phyloP scores from a whole-genome alignment of 345 rosid species.

The Eucalyptus caleyi region DNA sequence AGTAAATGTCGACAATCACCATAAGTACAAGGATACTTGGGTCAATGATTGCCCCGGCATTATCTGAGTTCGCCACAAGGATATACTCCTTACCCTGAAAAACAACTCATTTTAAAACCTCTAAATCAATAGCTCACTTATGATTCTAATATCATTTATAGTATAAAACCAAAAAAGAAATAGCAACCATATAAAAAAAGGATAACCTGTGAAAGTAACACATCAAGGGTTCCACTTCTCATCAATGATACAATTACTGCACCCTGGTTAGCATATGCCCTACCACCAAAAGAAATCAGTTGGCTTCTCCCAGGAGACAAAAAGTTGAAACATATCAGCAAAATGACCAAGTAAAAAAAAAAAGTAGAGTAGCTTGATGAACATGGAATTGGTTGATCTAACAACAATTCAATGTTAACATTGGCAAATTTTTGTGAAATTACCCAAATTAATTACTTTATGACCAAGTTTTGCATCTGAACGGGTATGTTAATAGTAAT shows the following conservation, averaged over 20 bases:
- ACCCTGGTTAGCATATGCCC: conserved; percentile 23
- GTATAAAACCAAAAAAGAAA: background rate
- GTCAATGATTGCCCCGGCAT: conserved; percentile 21
- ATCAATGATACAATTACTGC: conserved; percentile 21
- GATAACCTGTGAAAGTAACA: conserved; percentile 30
- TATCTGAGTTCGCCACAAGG: conserved; percentile 25
- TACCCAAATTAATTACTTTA: background rate
- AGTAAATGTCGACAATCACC: background rate
- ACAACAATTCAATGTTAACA: background rate
- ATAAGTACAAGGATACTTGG: conserved; percentile 37
- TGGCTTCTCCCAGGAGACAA: background rate
- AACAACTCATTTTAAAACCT: background rate
- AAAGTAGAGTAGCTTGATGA: background rate
- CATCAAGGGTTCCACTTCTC: conserved; percentile 30
- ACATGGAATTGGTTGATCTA: background rate
- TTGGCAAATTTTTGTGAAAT: background rate
- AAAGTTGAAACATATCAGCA: background rate
- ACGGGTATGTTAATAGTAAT: background rate
- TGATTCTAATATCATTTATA: background rate
- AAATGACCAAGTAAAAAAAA: background rate
- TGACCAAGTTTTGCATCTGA: background rate
- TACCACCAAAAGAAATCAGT: background rate
- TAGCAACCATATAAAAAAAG: background rate
- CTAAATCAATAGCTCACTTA: background rate
- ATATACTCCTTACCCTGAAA: conserved; percentile 55